Evolutionary conservation across 805 yeast species (phyloP), one percentile per base, ranked within the genome.

Genomic region (Pichia paraexigua): DNA sequence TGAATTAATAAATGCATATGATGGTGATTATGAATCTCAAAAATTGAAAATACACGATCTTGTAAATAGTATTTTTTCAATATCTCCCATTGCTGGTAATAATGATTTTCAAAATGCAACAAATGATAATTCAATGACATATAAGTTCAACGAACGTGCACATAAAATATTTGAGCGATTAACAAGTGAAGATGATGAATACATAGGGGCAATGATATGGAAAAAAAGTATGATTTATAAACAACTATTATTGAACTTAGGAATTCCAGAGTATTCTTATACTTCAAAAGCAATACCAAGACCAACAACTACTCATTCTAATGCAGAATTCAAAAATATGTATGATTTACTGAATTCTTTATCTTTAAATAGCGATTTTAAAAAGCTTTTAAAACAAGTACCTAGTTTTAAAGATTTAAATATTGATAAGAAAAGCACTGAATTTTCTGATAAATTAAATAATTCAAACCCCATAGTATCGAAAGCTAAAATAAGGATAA

Each of bases 261-360:
- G 91, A 1, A 76, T 88, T 2, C 95, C 95, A 0, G 77, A 86
- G 41, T 83, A 84, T 58, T 68, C 83, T 17, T 89, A 83, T 63
- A 83, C 60, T 3, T n/a, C 39, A 7, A 40, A 35, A n/a, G 18
- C 21, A 15, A 43, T 39, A 10, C 43, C 40, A 5, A 42, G 24
- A 7, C n/a, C 37, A 22, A 13, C 30, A 10, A 28, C n/a, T 53
- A 76, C 54, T 30, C 17, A 30, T 15, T 30, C 35, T 13, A 30
- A 30, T 30, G 13, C 35, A 5, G 35, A 30, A 13, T 30, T 30
- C 7, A 56, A 66, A 52, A 41, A 47, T 55, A 58, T 9, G 42
- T 59, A 21, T 22, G 42, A 27, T 41, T 47, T 27, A 28, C 35
- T 48, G 25, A 48, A 48, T 11, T 15, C 49, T 21, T 45, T 56